These are phyloP conservation scores for Coriolopsis trogii DNA, from an alignment of 1,284 basidiomycete genomes.

Conservation along the genomic window DNA sequence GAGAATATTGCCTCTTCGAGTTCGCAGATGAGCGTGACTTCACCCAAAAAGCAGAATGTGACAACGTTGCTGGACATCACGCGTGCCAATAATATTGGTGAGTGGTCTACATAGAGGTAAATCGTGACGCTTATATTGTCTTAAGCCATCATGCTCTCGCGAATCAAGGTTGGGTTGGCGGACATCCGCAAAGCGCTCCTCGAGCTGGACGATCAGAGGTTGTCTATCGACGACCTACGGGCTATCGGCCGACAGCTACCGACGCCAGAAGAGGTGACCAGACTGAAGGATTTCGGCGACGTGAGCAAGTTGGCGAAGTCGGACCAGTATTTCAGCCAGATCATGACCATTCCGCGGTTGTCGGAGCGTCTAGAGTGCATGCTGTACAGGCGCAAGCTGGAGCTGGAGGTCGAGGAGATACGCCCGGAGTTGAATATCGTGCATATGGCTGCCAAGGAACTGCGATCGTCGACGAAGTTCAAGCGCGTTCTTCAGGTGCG, in stretches of 20 bases:
- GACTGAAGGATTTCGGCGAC: slow-evolving; percentile 70
- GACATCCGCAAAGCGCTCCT: slow-evolving; percentile 73
- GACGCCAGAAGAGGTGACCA: slow-evolving; percentile 74
- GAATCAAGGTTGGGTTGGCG: slow-evolving; percentile 65
- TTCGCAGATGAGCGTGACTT: slow-evolving; percentile 43
- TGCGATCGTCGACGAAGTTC: slow-evolving; percentile 72
- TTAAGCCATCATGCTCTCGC: slow-evolving; percentile 79
- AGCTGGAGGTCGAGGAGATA: slow-evolving; percentile 83
- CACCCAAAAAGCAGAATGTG: slow-evolving; percentile 59
- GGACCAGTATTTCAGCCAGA: slow-evolving; percentile 85
- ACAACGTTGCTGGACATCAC: slow-evolving; percentile 79
- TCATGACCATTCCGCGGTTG: slow-evolving; percentile 79
- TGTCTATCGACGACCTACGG: slow-evolving; percentile 75
- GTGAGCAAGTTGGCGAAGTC: slow-evolving; percentile 76
- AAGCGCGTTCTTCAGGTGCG: slow-evolving; percentile 71
- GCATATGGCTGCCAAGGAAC: slow-evolving; percentile 73
- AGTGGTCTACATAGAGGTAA: slow-evolving; percentile 3
- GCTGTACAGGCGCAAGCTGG: slow-evolving; percentile 81
- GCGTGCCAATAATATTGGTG: slow-evolving; percentile 85
- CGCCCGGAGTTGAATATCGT: slow-evolving; percentile 81
- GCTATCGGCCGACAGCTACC: slow-evolving; percentile 76
- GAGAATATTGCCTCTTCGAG: slow-evolving; percentile 48
- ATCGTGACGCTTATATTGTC: slow-evolving; percentile 5
- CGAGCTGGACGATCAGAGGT: slow-evolving; percentile 64
- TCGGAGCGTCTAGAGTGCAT: slow-evolving; percentile 77